These are phyloP conservation scores for Stereum hirsutum DNA, from an alignment of 1,284 basidiomycete genomes.

Conservation along the genomic window DNA sequence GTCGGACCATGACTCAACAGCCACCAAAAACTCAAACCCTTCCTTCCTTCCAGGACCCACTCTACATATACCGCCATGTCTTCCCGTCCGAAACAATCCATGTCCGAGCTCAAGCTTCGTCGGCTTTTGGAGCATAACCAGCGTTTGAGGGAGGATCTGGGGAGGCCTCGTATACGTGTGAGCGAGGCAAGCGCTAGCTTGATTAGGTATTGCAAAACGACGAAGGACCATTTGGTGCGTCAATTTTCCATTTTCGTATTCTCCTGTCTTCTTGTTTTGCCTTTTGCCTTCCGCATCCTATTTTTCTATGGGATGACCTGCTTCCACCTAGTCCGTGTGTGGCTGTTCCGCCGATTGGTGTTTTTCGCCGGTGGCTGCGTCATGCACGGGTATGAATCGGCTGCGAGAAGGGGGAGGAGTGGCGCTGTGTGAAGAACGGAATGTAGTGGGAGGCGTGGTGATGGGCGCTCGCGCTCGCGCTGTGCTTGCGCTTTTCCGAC, in stretches of 20 bases:
- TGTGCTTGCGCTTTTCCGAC: too few species aligned
- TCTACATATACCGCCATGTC: constrained; percentile 28
- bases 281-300: too few species aligned
- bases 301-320: too few species aligned
- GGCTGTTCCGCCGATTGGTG: too few species aligned
- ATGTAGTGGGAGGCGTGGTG: too few species aligned
- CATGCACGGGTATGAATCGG: too few species aligned
- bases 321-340: too few species aligned
- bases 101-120: constrained; percentile 80
- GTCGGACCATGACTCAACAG: not conserved
- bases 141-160: constrained; percentile 67
- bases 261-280: too few species aligned
- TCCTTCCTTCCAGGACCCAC: not conserved
- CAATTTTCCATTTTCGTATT: not conserved
- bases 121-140: constrained; percentile 75
- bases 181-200: constrained; percentile 74
- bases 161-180: constrained; percentile 63
- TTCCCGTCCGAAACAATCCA: constrained; percentile 52
- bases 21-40: not conserved
- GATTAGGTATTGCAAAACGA: constrained; percentile 68
- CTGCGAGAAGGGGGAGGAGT: too few species aligned
- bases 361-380: too few species aligned
- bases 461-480: too few species aligned
- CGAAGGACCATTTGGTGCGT: constrained; percentile 64
- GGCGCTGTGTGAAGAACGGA: too few species aligned